These are phyloP conservation scores for Plasmodium fragile DNA, from an alignment of 169 alveolate species.

Conservation along the genomic window DNA sequence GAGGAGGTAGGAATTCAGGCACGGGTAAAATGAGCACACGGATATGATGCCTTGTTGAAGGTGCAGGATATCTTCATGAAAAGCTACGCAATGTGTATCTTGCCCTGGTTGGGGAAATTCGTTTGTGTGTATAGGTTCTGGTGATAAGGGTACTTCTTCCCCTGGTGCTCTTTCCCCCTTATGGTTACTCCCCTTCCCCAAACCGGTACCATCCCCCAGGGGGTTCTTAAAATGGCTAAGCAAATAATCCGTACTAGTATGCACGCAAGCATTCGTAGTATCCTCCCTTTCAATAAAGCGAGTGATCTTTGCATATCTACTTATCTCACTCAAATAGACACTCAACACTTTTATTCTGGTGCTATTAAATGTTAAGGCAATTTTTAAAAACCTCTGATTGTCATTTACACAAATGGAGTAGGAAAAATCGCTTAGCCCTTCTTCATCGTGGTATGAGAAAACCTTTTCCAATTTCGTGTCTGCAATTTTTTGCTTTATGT, in stretches of 20 bases:
- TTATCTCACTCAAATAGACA: slow-evolving; percentile 21
- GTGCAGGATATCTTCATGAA: slow-evolving; percentile 19
- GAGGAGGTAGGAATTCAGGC: slow-evolving; percentile 41
- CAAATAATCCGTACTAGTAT: neutral
- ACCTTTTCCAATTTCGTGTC: slow-evolving; percentile 19
- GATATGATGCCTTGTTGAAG: slow-evolving; percentile 54
- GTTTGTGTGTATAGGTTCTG: neutral
- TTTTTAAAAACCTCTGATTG: slow-evolving; percentile 27
- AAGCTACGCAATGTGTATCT: neutral
- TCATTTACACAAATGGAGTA: slow-evolving; percentile 27
- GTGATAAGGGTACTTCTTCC: neutral
- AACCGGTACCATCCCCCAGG: neutral
- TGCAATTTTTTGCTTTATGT: neutral
- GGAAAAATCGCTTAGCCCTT: slow-evolving; percentile 31
- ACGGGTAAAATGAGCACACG: slow-evolving; percentile 60
- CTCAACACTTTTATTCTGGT: slow-evolving; percentile 23
- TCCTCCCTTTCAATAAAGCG: neutral
- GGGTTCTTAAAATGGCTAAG: neutral
- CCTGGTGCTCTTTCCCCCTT: neutral
- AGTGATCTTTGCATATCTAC: neutral
- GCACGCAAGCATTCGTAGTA: slow-evolving; percentile 18
- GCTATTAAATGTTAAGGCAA: slow-evolving; percentile 33
- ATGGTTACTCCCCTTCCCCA: neutral
- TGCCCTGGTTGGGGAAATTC: neutral
- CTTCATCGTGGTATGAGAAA: slow-evolving; percentile 28